Conservation (phyloP, 345 rosid species). For the Punica granatum region DNA sequence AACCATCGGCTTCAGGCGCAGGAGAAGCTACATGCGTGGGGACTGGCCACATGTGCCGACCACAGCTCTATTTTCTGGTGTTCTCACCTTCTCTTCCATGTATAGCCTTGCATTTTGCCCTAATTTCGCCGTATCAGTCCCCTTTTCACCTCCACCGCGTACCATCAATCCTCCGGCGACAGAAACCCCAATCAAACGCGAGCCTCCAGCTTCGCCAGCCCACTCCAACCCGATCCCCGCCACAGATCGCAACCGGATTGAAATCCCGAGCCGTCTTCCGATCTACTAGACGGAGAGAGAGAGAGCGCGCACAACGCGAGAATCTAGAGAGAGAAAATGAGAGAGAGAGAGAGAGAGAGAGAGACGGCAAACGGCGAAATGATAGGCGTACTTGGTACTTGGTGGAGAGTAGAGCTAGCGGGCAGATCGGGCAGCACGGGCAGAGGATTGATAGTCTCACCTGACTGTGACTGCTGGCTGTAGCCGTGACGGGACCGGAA, state of each 20-base stretch:
- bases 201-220: neutral
- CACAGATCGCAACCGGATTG: too few relatives aligned
- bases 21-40: constrained; percentile 33
- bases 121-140: too few relatives aligned
- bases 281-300: too few relatives aligned
- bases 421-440: constrained; percentile 53
- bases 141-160: constrained; percentile 17
- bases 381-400: too few relatives aligned
- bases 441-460: constrained; percentile 24
- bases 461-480: constrained; percentile 26
- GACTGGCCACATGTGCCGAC: constrained; percentile 51
- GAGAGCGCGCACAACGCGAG: too few relatives aligned
- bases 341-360: too few relatives aligned
- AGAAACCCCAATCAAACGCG: constrained; percentile 7
- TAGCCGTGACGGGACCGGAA: too few relatives aligned
- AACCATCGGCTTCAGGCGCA: constrained; percentile 25
- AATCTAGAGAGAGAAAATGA: too few relatives aligned
- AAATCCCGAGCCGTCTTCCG: too few relatives aligned
- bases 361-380: constrained; percentile 21
- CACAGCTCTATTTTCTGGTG: constrained; percentile 13
- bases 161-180: constrained; percentile 30
- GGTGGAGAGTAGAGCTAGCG: constrained; percentile 17
- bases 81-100: constrained; percentile 27
- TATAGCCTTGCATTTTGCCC: constrained; percentile 54
- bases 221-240: neutral